Evolutionary conservation across 805 yeast genomes (phyloP), one percentile per base, ranked within the genome.

Genomic region (Lipomyces chichibuensis): DNA sequence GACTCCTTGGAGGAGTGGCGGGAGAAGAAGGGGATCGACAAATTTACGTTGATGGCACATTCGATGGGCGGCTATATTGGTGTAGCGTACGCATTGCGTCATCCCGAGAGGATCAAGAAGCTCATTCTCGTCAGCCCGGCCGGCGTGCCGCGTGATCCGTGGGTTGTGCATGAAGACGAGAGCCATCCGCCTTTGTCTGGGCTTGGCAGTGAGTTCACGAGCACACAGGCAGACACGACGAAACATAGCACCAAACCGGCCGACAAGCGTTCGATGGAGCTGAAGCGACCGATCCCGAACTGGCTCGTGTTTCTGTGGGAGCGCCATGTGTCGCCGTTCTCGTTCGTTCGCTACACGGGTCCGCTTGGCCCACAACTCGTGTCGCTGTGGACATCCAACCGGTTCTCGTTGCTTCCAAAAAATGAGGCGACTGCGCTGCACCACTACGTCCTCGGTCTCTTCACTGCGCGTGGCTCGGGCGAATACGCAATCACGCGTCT

Each of bases 31-130:
- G 83, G 84, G 6, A 80, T 85, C 29, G 79, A 81, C 27, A 82
- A 83, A 64, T 86, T 86, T 66, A 79, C 88, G 61, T 83, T 86
- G 56, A 85, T 87, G 77, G 96, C 97, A 1, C 99, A 94, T 78
- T 92, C 97, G 0, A 83, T 95, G 85, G 99, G 99, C 3, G 97
- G 96, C 0, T 94, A 93, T 75, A 73, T 94, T 27, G 84, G 89
- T 75, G 84, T 88, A 0, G 78, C 88, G 3, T 90, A 91, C 72
- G 89, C 91, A 2, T 80, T 87, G 63, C 81, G 82, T 63, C 79
- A 82, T 69, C 91, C 94, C 0, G 78, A 81, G 1, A 84, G 86
- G 57, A 88, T 93, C 69, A 80, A 82, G 59, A 89, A 88, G 72
- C 75, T 94, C 46, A 75, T 92, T n/a, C 83, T 93, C 80, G 88